Base-by-base conservation (phyloP, 23 red algal species). In the Pyropia haitanensis region DNA sequence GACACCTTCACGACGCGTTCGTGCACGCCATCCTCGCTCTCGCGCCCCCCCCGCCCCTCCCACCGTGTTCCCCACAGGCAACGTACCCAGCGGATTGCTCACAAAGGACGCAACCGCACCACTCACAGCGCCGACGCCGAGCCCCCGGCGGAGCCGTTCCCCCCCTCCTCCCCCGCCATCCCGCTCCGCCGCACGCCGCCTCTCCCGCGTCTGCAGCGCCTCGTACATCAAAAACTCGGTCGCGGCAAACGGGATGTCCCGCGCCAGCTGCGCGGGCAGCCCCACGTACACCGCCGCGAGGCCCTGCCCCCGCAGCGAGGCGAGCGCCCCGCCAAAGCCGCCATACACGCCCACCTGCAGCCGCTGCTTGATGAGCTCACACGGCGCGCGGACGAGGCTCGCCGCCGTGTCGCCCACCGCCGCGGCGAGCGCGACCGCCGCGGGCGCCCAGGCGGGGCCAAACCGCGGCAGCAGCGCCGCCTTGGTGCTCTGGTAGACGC, bases 331-430 rank as follows among this genome's bases (percentile, higher is more conserved):
- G 1, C 53, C 60, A 51, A 88, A 21, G 60, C 83, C 62, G 13
- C 60, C 34, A 51, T 96, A 96, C 24, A 96, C 61, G 0, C 77
- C 77, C 16, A 85, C 65, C 56, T 96, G 91, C 21, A 96, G 70
- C 1, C 91, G 55, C 70, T 96, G 91, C 49, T 96, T 96, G 22
- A 88, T 18, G 52, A 96, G 83, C 62, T 96, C 91, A 30, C 82
- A 85, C 53, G 91, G 91, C 24, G 88, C 91, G 10, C 91, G 67
- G 22, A 96, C 76, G 8, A 96, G 62, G 17, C 65, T 77, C 4
- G 91, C 91, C 5, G 83, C 82, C 18, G 81, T 66, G 61, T 85
- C 91, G 24, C 83, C 91, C 18, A 79, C 46, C 15, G 69, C 91
- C 8, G 80, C 91, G 16, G 91, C 67, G 7, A 79, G 13, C 12